phyloP scores from a whole-genome alignment of 1,284 basidiomycete genomes.

The Testicularia cyperi region DNA sequence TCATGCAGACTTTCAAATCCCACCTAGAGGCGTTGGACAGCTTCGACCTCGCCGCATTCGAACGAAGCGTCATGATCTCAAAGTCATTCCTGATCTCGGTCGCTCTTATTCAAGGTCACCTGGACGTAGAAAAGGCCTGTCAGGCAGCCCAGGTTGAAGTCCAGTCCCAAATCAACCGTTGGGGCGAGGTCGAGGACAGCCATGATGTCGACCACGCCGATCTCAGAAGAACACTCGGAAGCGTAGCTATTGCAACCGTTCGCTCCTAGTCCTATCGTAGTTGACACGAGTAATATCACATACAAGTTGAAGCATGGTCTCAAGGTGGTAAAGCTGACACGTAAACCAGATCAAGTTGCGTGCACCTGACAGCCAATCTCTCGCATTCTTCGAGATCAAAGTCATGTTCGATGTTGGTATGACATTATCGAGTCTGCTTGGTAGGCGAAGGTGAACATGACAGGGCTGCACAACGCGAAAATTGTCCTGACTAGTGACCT shows the following conservation, averaged over 20 bases:
- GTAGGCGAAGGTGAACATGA: background rate
- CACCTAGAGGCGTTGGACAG: conserved; percentile 20
- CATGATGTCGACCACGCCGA: conserved; percentile 83
- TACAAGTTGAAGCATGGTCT: no score
- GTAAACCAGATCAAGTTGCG: no score
- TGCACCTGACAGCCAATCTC: no score
- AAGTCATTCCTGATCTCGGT: conserved; percentile 90
- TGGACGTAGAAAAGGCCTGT: conserved; percentile 76
- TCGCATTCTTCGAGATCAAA: no score
- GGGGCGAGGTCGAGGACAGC: conserved; percentile 97
- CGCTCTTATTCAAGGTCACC: conserved; percentile 74
- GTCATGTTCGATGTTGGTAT: no score
- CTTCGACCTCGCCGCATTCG: conserved; percentile 69
- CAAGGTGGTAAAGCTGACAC: no score
- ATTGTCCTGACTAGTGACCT: no score
- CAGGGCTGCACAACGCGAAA: no score
- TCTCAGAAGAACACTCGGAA: conserved; percentile 76
- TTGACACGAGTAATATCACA: no score
- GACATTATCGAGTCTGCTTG: no score
- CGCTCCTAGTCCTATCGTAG: no score
- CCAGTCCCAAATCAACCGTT: conserved; percentile 86
- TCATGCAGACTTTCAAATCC: conserved; percentile 10
- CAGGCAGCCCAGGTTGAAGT: conserved; percentile 89
- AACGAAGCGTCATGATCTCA: conserved; percentile 82
- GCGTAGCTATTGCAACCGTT: conserved; percentile 39